Base-by-base conservation (phyloP, 1,284 basidiomycete genomes). In the Cutaneotrichosporon daszewskae region DNA sequence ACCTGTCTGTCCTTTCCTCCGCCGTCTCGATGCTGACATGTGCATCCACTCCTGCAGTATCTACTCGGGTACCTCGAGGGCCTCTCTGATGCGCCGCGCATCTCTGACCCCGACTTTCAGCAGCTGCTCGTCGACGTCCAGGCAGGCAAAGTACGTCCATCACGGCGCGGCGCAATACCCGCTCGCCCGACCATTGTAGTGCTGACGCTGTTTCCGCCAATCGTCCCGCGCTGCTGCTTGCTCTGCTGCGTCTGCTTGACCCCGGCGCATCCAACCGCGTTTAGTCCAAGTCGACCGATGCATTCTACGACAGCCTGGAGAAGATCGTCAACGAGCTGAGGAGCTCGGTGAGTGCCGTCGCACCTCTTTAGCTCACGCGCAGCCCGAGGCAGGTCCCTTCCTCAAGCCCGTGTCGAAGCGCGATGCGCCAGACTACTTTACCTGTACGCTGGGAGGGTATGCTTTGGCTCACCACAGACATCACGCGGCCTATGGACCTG, bases 401-500 rank as follows among this genome's bases (percentile, higher is more conserved):
- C 76, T 90, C 51, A 89, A 85, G 67, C 88, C 87, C 5, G 91
- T 95, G 1, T 79, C 85, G 4, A 89, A 79, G 71, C 74, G 81
- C 36, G 89, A 94, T 61, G 85, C 84, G 19, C 86, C 87, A 37
- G 89, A 94, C 70, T 95, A 95, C 64, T 31, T 31, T 83, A 87
- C 70, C 83, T 79, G 89, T 88, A 29, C 24, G 72, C 64, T 5
- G 13, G 14, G 18, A 6, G 32, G 19, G 18, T 37, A 29, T 18
- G 22, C 4, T 31, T 31, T 17, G 26, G 13, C 26, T 34, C 17
- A 36, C 27, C n/a, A 2, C 59, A 92, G 89, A 89, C 57, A 90
- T 95, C 66, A 74, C 80, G 40, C 81, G 82, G 51, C 88, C 90
- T 1, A 98, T 97, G 94, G 94, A 98, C 74, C 76, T 97, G 36